A percentile compares a stretch with the other conserved stretches of the same genome.
These are phyloP conservation scores for Cinnamomum micranthum DNA, from an alignment of 164 flowering plant genomes.

Conservation along the genomic window DNA sequence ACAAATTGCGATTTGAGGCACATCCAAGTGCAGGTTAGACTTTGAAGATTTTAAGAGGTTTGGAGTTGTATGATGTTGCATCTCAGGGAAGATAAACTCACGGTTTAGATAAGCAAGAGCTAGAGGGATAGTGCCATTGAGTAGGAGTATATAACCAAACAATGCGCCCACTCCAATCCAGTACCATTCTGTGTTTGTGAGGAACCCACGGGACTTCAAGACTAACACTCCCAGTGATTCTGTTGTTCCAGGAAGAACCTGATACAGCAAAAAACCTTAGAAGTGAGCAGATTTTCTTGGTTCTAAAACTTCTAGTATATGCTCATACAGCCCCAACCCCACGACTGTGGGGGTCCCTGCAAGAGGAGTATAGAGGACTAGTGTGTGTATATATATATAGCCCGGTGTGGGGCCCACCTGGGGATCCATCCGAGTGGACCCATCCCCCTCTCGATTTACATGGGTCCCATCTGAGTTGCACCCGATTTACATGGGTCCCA, in stretches of 20 bases:
- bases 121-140: slow-evolving; percentile 27
- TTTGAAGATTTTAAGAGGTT: background rate
- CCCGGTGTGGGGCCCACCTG: too few relatives aligned
- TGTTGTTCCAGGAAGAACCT: slow-evolving; percentile 6
- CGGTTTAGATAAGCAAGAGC: slow-evolving; percentile 31
- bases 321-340: background rate
- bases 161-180: slow-evolving; percentile 35
- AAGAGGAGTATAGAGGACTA: too few relatives aligned
- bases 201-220: slow-evolving; percentile 16
- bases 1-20: background rate
- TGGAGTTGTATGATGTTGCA: background rate
- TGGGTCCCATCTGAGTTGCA: too few relatives aligned
- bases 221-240: slow-evolving; percentile 22
- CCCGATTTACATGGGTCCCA: too few relatives aligned
- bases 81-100: slow-evolving; percentile 12
- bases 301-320: background rate
- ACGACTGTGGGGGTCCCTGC: too few relatives aligned
- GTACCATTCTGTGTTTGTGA: slow-evolving; percentile 24
- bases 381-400: too few relatives aligned
- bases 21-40: background rate
- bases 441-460: too few relatives aligned
- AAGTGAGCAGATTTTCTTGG: background rate
- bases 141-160: slow-evolving; percentile 27
- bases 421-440: too few relatives aligned
- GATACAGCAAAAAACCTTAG: background rate